Conservation (phyloP, 2,329 filamentous ascomycete genomes). For the Claviceps cyperi region DNA sequence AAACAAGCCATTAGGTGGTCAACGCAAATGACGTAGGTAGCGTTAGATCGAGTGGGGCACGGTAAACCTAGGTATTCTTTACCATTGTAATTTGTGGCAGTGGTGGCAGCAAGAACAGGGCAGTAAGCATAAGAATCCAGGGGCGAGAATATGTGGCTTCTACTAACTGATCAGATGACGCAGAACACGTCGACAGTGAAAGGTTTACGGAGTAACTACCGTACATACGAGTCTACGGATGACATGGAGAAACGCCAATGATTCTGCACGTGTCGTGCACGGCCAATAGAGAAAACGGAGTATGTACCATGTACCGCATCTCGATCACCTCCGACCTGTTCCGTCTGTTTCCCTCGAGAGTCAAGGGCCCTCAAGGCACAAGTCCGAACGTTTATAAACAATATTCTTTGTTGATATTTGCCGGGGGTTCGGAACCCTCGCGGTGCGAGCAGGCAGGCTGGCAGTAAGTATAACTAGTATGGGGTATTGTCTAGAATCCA, state of each 20-base stretch:
- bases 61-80: no score
- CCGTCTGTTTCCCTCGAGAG: neutral
- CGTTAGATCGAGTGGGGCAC: neutral
- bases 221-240: no score
- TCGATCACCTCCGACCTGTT: neutral
- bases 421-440: neutral
- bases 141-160: no score
- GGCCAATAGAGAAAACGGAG: no score
- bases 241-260: no score
- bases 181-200: neutral
- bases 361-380: neutral
- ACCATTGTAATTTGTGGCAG: neutral
- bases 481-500: neutral
- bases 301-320: no score
- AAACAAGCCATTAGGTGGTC: neutral
- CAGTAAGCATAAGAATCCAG: neutral
- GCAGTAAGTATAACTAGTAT: neutral
- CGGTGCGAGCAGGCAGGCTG: neutral
- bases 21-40: neutral
- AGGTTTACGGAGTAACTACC: no score
- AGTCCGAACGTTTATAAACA: neutral
- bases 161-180: neutral
- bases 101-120: neutral
- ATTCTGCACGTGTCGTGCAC: neutral
- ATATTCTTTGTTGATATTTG: neutral